These are phyloP conservation scores for Tuber indicum DNA, from an alignment of 495 filamentous ascomycete species.

Conservation along the genomic window DNA sequence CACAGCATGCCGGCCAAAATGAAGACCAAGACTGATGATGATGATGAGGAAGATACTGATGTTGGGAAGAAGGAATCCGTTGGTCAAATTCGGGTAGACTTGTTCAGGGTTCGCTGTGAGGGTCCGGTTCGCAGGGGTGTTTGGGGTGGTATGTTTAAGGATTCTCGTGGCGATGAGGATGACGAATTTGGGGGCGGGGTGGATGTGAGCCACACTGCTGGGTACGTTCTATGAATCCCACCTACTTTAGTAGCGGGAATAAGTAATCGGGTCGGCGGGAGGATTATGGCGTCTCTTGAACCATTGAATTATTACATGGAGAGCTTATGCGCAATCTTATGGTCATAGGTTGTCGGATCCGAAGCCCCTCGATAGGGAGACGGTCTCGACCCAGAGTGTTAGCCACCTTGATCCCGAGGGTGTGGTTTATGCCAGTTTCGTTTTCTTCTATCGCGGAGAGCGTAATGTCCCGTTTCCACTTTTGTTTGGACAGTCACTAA, in stretches of 20 bases:
- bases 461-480: constrained; percentile 54
- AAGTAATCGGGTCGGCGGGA: constrained; percentile 22
- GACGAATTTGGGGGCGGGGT: constrained; percentile 50
- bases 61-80: constrained; percentile 89
- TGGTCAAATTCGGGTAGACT: constrained; percentile 95
- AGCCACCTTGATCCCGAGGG: constrained; percentile 96
- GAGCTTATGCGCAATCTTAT: constrained; percentile 31
- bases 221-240: constrained; percentile 40
- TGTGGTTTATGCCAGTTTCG: constrained; percentile 92
- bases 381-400: constrained; percentile 95
- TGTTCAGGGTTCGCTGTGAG: constrained; percentile 91
- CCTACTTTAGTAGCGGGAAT: constrained; percentile 26
- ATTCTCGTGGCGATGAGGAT: constrained; percentile 83
- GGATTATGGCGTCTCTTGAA: constrained; percentile 19
- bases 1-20: constrained; percentile 42
- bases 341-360: constrained; percentile 82
- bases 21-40: constrained; percentile 61
- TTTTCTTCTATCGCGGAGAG: constrained; percentile 95
- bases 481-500: constrained; percentile 2
- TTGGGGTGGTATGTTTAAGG: constrained; percentile 96
- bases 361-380: constrained; percentile 91
- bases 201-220: constrained; percentile 89
- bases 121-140: constrained; percentile 96
- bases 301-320: constrained; percentile 34
- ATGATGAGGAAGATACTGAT: constrained; percentile 72